A percentile compares a stretch with the other conserved stretches of the same genome.
These are phyloP conservation scores for Panus rudis DNA, from an alignment of 768 basidiomycete genomes.

Conservation along the genomic window DNA sequence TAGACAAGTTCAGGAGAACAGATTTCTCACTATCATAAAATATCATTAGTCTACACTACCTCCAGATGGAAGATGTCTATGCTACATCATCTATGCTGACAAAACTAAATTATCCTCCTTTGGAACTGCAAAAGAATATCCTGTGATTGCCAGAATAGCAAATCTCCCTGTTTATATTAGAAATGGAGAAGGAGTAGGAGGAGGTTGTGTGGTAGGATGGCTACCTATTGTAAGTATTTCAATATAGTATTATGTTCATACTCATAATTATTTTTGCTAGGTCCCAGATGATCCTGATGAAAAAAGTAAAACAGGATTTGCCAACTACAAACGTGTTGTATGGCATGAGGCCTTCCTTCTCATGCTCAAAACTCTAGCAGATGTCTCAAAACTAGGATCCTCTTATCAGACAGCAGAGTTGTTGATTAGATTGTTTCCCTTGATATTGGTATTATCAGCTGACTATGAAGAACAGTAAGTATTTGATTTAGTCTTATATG, in stretches of 20 bases:
- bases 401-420: slow-evolving; percentile 7
- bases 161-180: slow-evolving; percentile 12
- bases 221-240: slow-evolving; percentile 18
- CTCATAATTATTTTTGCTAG: neutral
- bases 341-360: slow-evolving; percentile 17
- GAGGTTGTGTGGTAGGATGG: slow-evolving; percentile 17
- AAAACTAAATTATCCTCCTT: slow-evolving; percentile 15
- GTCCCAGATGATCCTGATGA: slow-evolving; percentile 4
- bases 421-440: slow-evolving; percentile 10
- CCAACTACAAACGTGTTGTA: slow-evolving; percentile 15
- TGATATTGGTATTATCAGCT: slow-evolving; percentile 18
- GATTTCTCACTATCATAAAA: neutral
- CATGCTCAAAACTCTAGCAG: slow-evolving; percentile 8
- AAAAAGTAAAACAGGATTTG: slow-evolving; percentile 8
- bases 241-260: neutral
- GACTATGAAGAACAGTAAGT: slow-evolving; percentile 25
- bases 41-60: slow-evolving; percentile 5
- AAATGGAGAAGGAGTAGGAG: slow-evolving; percentile 9
- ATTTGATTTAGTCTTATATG: slow-evolving; percentile 5
- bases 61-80: slow-evolving; percentile 6
- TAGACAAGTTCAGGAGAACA: neutral
- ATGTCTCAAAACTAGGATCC: slow-evolving; percentile 9
- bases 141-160: slow-evolving; percentile 10
- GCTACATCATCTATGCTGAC: slow-evolving; percentile 15
- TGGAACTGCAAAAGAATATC: slow-evolving; percentile 15